Evolutionary conservation across 306 rosid genomes (phyloP), one percentile per base, ranked within the genome.

Genomic region (Echinosophora koreensis): DNA sequence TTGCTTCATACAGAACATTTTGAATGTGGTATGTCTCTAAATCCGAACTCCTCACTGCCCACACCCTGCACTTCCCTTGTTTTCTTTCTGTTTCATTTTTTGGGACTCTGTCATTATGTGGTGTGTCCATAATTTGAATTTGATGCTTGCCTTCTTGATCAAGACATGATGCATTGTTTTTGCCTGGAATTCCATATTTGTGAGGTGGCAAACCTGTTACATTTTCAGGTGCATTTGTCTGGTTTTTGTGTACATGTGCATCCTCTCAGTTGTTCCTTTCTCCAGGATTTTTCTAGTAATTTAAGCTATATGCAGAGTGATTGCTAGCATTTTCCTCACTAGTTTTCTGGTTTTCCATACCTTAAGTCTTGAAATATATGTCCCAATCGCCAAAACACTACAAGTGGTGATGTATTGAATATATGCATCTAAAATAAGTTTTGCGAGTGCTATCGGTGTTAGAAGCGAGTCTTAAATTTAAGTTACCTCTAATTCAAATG

Each of bases 1-100:
- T 84, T 88, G 91, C 88, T 83, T 91, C 83, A 9, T 85, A 65
- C 89, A 91, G 81, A 87, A 87, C 79, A 69, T 92, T 73, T 47
- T 82, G 81, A 79, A 70, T 85, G 91, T 80, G 82, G 99, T 92
- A 96, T 73, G 90, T 80, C 42, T 62, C 34, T 11, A 49, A 58
- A 13, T 17, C 44, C 15, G 18, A 82, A 49, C 60, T 50, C 27
- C 27, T 11, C 50, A 9, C 7, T 10, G 4, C 11, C 18, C 44
- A 4, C 39, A 5, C 69, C 14, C 46, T 55, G 22, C 50, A 12
- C 16, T 30, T 56, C 39, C n/a, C 6, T 30, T 2, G 41, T 50
- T 38, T 12, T 16, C 14, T 38, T 39, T 67, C 34, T 13, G 28
- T 34, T 34, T 27, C 42, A 6, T 46, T 44, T 81, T 49, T 71